Percentiles rank a stretch among this genome's conserved stretches.
Conservation (phyloP, 2,329 filamentous ascomycete species). For the Rugonectria rugulosa region DNA sequence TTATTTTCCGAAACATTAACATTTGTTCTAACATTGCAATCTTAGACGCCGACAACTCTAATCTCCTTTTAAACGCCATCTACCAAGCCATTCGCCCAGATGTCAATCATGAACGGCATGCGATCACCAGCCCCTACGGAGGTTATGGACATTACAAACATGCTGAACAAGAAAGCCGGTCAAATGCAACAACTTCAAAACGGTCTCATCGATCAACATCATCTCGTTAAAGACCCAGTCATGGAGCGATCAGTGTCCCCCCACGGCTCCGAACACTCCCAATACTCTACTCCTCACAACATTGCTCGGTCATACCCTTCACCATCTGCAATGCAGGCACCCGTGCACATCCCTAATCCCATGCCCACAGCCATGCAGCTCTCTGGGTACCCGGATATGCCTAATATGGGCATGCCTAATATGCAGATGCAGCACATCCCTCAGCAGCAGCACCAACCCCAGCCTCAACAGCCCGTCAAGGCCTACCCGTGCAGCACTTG, state of each 20-base stretch:
- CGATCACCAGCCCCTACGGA: constrained; percentile 55
- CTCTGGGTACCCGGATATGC: constrained; percentile 51
- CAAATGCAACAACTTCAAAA: constrained; percentile 46
- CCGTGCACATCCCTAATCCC: constrained; percentile 55
- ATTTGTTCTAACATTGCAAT: constrained; percentile 29
- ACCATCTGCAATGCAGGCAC: constrained; percentile 59
- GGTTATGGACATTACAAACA: constrained; percentile 62
- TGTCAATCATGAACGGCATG: constrained; percentile 46
- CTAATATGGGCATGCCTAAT: constrained; percentile 49
- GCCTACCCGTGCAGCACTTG: constrained; percentile 91
- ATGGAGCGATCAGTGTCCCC: constrained; percentile 65
- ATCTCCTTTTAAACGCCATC: constrained; percentile 32
- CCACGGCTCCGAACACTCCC: constrained; percentile 66
- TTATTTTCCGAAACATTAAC: constrained; percentile 6
- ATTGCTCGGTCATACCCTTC: constrained; percentile 61
- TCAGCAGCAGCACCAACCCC: constrained; percentile 42
- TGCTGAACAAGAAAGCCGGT: constrained; percentile 59
- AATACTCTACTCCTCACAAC: constrained; percentile 59
- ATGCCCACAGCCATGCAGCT: constrained; percentile 54
- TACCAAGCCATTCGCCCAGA: constrained; percentile 26
- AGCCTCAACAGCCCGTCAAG: constrained; percentile 58
- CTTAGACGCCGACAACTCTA: constrained; percentile 33
- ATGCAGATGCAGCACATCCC: constrained; percentile 50
- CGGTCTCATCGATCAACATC: constrained; percentile 43
- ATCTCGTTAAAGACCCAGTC: constrained; percentile 47